phyloP scores from a whole-genome alignment of 306 rosid genomes.

The Spatholobus suberectus region DNA sequence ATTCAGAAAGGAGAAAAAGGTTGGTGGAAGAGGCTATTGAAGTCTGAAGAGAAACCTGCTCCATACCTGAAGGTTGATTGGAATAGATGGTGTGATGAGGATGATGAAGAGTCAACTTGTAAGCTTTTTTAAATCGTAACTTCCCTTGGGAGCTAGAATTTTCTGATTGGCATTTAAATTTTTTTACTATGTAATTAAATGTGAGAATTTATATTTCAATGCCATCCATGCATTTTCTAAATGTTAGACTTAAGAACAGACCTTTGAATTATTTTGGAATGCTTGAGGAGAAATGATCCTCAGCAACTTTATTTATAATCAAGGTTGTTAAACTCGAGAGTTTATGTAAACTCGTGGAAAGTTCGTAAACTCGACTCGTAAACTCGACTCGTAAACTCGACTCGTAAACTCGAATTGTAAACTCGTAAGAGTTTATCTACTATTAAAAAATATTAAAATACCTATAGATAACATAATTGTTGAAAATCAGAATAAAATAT shows the following conservation, averaged over 20 bases:
- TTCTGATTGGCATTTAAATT: conserved; percentile 32
- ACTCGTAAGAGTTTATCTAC: too few species aligned
- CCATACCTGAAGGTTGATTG: conserved; percentile 90
- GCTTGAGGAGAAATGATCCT: too few species aligned
- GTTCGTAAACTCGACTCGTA: too few species aligned
- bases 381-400: too few species aligned
- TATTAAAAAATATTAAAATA: too few species aligned
- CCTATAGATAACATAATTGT: too few species aligned
- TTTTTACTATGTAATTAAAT: background rate
- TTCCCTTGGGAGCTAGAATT: conserved; percentile 9
- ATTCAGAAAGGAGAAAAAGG: conserved; percentile 76
- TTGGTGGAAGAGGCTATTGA: conserved; percentile 87
- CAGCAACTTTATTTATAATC: too few species aligned
- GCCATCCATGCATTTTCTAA: background rate
- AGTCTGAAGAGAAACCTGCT: conserved; percentile 84
- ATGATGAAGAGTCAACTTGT: conserved; percentile 72
- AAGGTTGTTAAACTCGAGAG: too few species aligned
- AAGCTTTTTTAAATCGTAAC: conserved; percentile 31
- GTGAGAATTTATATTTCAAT: background rate
- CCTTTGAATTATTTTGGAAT: too few species aligned
- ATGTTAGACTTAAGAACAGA: background rate
- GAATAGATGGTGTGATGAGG: conserved; percentile 90
- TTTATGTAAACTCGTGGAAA: too few species aligned
- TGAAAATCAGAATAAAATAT: too few species aligned
- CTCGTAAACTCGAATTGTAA: too few species aligned